These are phyloP conservation scores for Rhodofomes roseus DNA, from an alignment of 1,284 basidiomycete species.

Conservation along the genomic window DNA sequence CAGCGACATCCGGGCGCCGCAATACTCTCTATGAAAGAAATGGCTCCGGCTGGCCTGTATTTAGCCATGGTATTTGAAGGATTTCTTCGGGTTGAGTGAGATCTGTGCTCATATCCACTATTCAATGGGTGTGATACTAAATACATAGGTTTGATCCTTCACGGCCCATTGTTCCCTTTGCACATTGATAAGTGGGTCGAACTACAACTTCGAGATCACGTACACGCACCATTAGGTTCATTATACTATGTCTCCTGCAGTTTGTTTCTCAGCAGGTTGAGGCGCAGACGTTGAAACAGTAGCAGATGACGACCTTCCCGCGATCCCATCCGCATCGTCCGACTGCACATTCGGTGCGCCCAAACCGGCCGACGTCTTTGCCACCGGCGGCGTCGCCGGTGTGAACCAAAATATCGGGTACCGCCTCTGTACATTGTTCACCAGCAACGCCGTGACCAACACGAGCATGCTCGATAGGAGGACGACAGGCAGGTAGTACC, in stretches of 20 bases:
- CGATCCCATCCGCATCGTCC: not conserved
- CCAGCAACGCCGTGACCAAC: conserved; percentile 46
- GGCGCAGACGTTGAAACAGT: not conserved
- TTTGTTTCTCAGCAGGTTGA: not conserved
- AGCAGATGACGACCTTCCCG: not conserved
- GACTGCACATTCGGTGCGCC: not conserved
- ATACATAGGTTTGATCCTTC: too few species aligned
- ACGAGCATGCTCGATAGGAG: conserved; percentile 50
- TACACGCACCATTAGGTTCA: too few species aligned
- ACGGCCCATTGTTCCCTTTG: too few species aligned
- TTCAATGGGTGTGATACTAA: too few species aligned
- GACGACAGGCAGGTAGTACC: conserved; percentile 60
- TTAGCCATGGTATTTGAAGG: too few species aligned
- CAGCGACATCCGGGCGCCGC: too few species aligned
- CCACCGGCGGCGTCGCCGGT: conserved; percentile 1
- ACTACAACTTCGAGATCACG: too few species aligned
- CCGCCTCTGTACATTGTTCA: conserved; percentile 56
- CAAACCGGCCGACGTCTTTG: not conserved
- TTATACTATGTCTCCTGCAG: not conserved
- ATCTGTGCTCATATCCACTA: too few species aligned
- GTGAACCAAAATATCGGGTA: conserved; percentile 57
- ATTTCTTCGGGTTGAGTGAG: too few species aligned
- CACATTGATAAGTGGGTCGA: too few species aligned
- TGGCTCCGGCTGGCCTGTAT: too few species aligned
- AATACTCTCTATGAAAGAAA: too few species aligned